Conservation (phyloP, 2,329 filamentous ascomycete genomes). For the Colletotrichum sp. region DNA sequence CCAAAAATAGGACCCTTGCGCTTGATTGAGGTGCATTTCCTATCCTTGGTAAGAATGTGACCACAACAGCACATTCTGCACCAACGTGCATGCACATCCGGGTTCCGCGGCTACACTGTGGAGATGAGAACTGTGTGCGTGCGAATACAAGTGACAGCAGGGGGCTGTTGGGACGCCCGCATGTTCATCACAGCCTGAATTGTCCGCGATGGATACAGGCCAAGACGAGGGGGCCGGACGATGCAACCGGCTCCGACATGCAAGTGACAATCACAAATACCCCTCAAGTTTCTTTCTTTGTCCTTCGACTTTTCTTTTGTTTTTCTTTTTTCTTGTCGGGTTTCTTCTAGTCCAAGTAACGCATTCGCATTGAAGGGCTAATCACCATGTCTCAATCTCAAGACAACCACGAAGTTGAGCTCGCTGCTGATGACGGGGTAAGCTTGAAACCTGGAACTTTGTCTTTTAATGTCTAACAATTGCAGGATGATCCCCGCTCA, state of each 20-base stretch:
- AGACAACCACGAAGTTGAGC: neutral
- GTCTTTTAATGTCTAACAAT: too few species aligned
- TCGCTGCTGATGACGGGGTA: neutral
- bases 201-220: neutral
- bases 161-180: neutral
- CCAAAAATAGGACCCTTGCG: neutral
- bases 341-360: too few species aligned
- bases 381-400: neutral
- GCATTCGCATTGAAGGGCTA: too few species aligned
- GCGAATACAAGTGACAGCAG: neutral
- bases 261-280: too few species aligned
- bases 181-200: neutral
- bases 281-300: too few species aligned
- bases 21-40: neutral
- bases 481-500: too few species aligned
- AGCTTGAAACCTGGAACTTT: too few species aligned
- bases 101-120: neutral
- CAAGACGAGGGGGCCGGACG: neutral
- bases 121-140: neutral
- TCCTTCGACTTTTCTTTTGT: too few species aligned
- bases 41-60: fast-evolving
- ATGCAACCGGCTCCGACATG: neutral
- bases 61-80: neutral
- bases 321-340: too few species aligned
- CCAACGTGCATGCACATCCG: neutral